phyloP scores from a whole-genome alignment of 371 early-diverging fungal species.

The Actinomucor elegans region DNA sequence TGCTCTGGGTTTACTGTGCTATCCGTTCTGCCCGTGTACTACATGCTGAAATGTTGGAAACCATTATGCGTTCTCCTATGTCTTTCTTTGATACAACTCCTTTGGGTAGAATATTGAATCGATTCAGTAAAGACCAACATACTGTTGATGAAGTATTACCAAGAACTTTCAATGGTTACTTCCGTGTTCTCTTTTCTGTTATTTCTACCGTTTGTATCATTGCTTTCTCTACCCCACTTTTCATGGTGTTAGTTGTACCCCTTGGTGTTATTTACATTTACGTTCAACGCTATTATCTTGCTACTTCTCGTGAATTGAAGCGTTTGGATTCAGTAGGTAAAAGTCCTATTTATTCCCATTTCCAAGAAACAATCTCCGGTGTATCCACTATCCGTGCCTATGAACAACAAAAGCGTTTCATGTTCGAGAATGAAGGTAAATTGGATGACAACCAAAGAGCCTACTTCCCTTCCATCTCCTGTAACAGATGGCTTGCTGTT shows the following conservation, averaged over 20 bases:
- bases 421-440: conserved; percentile 66
- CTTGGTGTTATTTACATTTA: conserved; percentile 59
- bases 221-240: conserved; percentile 60
- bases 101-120: conserved; percentile 80
- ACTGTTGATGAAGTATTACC: conserved; percentile 81
- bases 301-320: conserved; percentile 77
- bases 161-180: conserved; percentile 61
- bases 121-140: conserved; percentile 88
- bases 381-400: conserved; percentile 85
- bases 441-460: conserved; percentile 82
- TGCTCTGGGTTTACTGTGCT: conserved; percentile 83
- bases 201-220: conserved; percentile 61
- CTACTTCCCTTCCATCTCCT: conserved; percentile 74
- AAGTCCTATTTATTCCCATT: conserved; percentile 84
- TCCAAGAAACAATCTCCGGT: conserved; percentile 78
- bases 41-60: conserved; percentile 59
- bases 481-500: conserved; percentile 92
- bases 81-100: conserved; percentile 88
- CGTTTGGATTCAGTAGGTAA: conserved; percentile 79
- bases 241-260: conserved; percentile 57
- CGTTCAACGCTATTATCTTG: conserved; percentile 71
- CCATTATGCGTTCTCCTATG: conserved; percentile 76
- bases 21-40: conserved; percentile 69
- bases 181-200: conserved; percentile 53
- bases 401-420: conserved; percentile 71